These are phyloP conservation scores for Acanthamoeba royreba DNA, from an alignment of 208 protist species.

Conservation along the genomic window DNA sequence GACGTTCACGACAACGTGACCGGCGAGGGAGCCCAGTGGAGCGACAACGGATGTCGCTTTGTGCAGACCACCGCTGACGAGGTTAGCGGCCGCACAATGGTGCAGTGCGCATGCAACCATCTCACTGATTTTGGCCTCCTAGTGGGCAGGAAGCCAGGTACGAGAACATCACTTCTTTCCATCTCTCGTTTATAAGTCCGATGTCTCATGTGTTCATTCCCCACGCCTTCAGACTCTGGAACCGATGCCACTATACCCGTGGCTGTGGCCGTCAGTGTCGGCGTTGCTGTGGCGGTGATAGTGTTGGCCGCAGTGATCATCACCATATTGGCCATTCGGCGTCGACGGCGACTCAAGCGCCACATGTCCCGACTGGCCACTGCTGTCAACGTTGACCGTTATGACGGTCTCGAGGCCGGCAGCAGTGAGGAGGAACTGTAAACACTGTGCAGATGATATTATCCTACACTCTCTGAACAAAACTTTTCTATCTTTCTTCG, in stretches of 20 bases:
- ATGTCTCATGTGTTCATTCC: background rate
- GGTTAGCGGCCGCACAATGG: background rate
- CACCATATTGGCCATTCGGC: background rate
- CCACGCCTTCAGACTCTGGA: background rate
- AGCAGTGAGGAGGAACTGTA: background rate
- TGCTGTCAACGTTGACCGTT: background rate
- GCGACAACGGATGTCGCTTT: background rate
- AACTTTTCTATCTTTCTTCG: no score
- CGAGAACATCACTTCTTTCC: no score
- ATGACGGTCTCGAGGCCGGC: background rate
- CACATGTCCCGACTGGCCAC: background rate
- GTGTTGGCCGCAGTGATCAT: background rate
- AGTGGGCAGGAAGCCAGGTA: background rate
- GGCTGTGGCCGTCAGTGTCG: background rate
- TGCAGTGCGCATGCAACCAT: background rate
- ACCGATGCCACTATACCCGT: background rate
- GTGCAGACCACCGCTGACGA: background rate
- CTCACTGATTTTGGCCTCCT: background rate
- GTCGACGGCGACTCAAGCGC: background rate
- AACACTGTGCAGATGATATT: no score
- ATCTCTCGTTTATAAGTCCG: no score
- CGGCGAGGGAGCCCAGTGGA: background rate
- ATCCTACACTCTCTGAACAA: no score
- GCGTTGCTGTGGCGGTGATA: background rate
- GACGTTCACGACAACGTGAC: no score